A percentile compares a stretch with the other conserved stretches of the same genome.
phyloP scores from a whole-genome alignment of 495 filamentous ascomycete species.

The Annulohypoxylon moriforme region DNA sequence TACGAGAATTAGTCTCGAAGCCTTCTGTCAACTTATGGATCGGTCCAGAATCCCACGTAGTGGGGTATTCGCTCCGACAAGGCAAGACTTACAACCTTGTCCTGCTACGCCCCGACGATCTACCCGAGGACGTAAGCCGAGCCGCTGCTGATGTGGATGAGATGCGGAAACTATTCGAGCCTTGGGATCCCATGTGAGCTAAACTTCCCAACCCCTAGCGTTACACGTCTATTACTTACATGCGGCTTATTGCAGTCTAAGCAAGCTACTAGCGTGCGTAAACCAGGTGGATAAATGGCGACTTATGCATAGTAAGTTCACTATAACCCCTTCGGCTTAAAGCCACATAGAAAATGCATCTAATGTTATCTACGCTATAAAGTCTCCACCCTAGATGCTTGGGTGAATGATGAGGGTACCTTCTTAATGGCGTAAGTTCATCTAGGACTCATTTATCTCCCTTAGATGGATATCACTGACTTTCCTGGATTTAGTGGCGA shows the following conservation, averaged over 20 bases:
- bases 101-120: conserved; percentile 63
- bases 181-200: conserved; percentile 63
- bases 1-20: conserved; percentile 59
- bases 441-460: not conserved
- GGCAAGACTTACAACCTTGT: conserved; percentile 69
- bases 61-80: conserved; percentile 66
- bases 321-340: not conserved
- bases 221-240: not conserved
- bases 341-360: not conserved
- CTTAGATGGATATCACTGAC: not conserved
- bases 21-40: conserved; percentile 78
- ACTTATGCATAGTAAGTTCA: conserved; percentile 52
- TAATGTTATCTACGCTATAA: conserved; percentile 4
- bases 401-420: conserved; percentile 54
- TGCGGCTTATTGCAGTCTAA: conserved; percentile 35
- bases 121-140: conserved; percentile 59
- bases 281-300: conserved; percentile 64
- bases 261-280: conserved; percentile 59
- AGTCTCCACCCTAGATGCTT: conserved; percentile 48
- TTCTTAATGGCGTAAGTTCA: conserved; percentile 54
- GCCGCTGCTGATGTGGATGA: conserved; percentile 58
- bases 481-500: conserved; percentile 57
- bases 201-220: not conserved
- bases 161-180: conserved; percentile 60
- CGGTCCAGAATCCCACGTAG: conserved; percentile 67